Evolutionary conservation across 2,329 filamentous ascomycete species (phyloP).

Genomic region (Clarireedia monteithiana): DNA sequence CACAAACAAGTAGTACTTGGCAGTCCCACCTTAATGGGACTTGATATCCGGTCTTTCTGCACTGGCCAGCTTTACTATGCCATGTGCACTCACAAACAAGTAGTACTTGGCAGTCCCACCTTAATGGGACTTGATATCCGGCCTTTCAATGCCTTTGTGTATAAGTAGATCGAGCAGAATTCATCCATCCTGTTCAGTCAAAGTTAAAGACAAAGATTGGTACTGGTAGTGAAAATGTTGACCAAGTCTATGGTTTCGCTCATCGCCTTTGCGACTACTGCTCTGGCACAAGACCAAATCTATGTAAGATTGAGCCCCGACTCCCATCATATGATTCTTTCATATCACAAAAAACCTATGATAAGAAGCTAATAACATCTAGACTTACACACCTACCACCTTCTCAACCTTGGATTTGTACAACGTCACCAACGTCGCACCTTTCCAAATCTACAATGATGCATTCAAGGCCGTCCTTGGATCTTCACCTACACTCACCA

Average conservation of each 20-base stretch:
- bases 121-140: neutral
- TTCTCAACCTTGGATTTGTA: constrained; percentile 2
- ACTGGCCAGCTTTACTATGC: too few relatives aligned
- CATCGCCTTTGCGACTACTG: neutral
- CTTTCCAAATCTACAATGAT: constrained; percentile 41
- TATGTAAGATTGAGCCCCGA: neutral
- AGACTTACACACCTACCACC: constrained; percentile 2
- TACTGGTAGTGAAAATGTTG: neutral
- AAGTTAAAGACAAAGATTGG: neutral
- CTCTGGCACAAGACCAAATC: constrained; percentile 2
- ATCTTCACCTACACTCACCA: neutral
- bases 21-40: neutral
- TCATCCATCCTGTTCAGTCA: neutral
- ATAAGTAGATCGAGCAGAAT: neutral
- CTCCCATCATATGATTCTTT: too few relatives aligned
- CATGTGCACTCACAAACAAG: neutral
- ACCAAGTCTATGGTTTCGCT: neutral
- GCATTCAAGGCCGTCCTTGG: constrained; percentile 45
- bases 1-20: neutral
- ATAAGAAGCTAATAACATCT: neutral
- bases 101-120: neutral
- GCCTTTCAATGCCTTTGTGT: too few relatives aligned
- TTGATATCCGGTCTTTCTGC: too few relatives aligned
- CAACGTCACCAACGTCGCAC: constrained; percentile 1
- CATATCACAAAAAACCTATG: neutral